Evolutionary conservation across 169 alveolate genomes (phyloP).

Genomic region (Cryptosporidium tyzzeri): DNA sequence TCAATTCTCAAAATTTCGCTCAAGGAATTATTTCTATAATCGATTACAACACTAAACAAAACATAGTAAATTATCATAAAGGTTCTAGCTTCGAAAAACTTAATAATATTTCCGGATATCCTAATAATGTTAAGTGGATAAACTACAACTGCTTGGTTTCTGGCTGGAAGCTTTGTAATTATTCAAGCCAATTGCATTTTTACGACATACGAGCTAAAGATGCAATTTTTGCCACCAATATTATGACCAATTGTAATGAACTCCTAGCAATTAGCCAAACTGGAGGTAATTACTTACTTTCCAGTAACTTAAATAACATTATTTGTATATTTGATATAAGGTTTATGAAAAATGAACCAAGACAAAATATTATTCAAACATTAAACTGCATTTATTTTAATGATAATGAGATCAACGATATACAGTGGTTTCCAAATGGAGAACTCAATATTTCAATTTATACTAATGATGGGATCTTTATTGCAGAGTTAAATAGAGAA

Average conservation of each 20-base stretch:
- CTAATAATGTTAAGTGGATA: conserved; percentile 31
- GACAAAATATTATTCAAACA: not conserved
- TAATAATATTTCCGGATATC: conserved; percentile 4
- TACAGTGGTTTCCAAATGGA: conserved; percentile 60
- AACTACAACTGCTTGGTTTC: conserved; percentile 26
- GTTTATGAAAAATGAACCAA: not conserved
- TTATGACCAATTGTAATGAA: not conserved
- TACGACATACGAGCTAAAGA: conserved; percentile 18
- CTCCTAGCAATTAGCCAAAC: not conserved
- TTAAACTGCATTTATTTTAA: conserved; percentile 4
- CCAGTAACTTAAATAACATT: conserved; percentile 22
- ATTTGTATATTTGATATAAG: conserved; percentile 42
- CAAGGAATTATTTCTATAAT: conserved; percentile 33
- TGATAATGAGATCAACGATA: conserved; percentile 1
- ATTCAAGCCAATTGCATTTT: not conserved
- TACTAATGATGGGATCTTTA: conserved; percentile 13
- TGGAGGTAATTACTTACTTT: conserved; percentile 32
- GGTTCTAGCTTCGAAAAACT: not conserved
- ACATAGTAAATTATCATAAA: not conserved
- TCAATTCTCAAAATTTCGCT: not conserved
- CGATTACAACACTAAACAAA: conserved; percentile 9
- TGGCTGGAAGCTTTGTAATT: conserved; percentile 29
- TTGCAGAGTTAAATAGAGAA: not conserved
- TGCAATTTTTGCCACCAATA: not conserved
- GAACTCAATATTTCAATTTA: conserved; percentile 22